phyloP scores from a whole-genome alignment of 2,329 filamentous ascomycete genomes.

The Pestalotiopsis sp. region DNA sequence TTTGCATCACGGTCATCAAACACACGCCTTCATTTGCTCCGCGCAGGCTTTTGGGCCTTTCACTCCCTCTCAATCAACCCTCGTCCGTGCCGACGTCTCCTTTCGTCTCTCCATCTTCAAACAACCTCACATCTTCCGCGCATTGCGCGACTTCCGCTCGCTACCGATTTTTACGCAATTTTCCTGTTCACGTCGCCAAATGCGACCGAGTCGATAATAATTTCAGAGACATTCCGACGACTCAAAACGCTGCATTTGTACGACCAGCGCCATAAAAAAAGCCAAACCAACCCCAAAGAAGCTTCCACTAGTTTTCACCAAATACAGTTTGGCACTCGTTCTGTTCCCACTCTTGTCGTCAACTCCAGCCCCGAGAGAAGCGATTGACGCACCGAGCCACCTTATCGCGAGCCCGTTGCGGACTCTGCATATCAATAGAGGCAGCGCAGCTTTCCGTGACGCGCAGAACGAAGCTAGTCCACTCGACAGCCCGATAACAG shows the following conservation, averaged over 20 bases:
- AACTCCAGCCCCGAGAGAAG: not conserved
- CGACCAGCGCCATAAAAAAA: not conserved
- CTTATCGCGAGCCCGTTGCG: not conserved
- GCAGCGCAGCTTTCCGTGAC: not conserved
- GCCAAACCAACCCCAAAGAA: not conserved
- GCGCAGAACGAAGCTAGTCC: not conserved
- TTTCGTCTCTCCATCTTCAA: constrained; percentile 16
- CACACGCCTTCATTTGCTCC: constrained; percentile 6
- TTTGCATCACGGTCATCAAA: constrained; percentile 7
- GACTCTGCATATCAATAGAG: not conserved
- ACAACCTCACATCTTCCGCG: constrained; percentile 22
- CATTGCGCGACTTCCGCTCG: constrained; percentile 32
- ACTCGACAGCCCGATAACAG: not conserved
- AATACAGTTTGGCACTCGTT: not conserved
- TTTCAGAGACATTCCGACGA: not conserved
- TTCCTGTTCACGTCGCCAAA: not conserved
- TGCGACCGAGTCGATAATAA: constrained; percentile 4
- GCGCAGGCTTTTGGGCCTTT: not conserved
- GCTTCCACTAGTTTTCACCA: constrained; percentile 7
- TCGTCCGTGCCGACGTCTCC: constrained; percentile 18
- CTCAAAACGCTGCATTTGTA: not conserved
- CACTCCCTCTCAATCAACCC: not conserved
- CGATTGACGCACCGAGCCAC: constrained; percentile 2
- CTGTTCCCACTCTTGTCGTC: not conserved
- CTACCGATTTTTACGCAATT: constrained; percentile 10